Evolutionary conservation across 169 alveolate species (phyloP), one percentile per base, ranked within the genome.

Genomic region (Plasmodium gonderi): DNA sequence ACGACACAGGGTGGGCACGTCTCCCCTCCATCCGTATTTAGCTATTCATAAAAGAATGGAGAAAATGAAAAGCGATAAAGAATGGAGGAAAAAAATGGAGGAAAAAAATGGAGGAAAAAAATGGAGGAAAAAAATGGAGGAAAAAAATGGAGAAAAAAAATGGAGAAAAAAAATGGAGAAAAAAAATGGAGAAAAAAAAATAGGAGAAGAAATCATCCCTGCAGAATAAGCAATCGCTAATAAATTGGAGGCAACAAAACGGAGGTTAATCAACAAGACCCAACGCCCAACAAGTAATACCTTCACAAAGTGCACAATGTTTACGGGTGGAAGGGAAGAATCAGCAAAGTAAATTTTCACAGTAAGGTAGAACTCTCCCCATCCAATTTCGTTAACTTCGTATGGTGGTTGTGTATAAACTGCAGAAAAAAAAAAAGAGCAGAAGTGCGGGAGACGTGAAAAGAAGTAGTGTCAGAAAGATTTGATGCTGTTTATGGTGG

Each of bases 371-470:
- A 95, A 95, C 51, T 95, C 97, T 2, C 97, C 97, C 97, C 97
- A 95, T 33, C 97, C 97, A 20, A 95, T 96, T 94, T 95, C 97
- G 45, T 95, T 95, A 20, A 95, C 96, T 67, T 95, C 97, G 38
- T 95, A 95, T 1, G 97, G 97, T 94, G 95, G 95, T 5, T 95
- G 80, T 20, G 96, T 95, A 26, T 94, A 79, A 79, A 95, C 97
- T 92, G 69, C 42, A 14, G 23, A 5, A 20, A 72, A 1, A 42
- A 12, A 26, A 54, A 1, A 8, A 40, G 47, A 40, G 47, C 1
- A 17, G 72, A 60, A 60, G 42, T 11, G 42, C 33, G 9, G n/a
- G 2, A 20, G 36, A 7, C 14, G 42, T 2, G 42, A 4, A 65
- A 17, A 65, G 42, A 14, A 31, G 42, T 6, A 2, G 6, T 17